phyloP scores from a whole-genome alignment of 176 grass and related monocot genomes.

The bread wheat (Triticum aestivum) region IWGSC_CS_RefSeq_v2.1 NC_057798.1:750789515-750790014 shows the following conservation, averaged over 20 bases:
- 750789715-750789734: not conserved
- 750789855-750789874: constrained; percentile 7
- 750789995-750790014: constrained; percentile 98
- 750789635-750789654: not conserved
- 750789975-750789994: constrained; percentile 99
- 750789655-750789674: not conserved
- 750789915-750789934: constrained; percentile 72
- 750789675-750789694: not conserved
- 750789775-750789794: not conserved
- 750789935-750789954: constrained; percentile 69
- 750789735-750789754: constrained; percentile 13
- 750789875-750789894: constrained; percentile 8
- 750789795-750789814: not conserved
- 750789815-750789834: not conserved
- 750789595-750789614: not conserved
- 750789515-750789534: not conserved
- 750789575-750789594: not conserved
- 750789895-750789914: constrained; percentile 2
- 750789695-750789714: not conserved
- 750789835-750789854: not conserved
- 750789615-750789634: not conserved
- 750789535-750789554: not conserved
- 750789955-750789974: constrained; percentile 86
- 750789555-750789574: not conserved
- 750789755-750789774: not conserved